Evolutionary conservation across 768 basidiomycete genomes (phyloP), one percentile per base, ranked within the genome.

Genomic region (Kwoniella bestiolae): DNA sequence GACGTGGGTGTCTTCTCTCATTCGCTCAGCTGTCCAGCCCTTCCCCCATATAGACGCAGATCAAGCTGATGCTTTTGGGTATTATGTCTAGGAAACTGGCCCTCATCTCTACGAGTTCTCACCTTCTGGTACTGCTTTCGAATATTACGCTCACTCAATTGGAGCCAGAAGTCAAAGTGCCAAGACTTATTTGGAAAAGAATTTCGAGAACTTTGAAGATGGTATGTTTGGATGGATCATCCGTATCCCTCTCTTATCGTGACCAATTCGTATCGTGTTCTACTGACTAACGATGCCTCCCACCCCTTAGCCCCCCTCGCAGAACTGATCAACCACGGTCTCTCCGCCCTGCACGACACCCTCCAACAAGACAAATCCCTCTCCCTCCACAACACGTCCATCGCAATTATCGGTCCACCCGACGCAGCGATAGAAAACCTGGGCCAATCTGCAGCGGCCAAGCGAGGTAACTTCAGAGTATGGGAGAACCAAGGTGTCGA

Each of bases 81-180:
- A 11, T 11, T 21, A 18, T 45, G 7, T 44, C 14, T 60, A 84
- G 83, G 90, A 94, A 76, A 88, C 90, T n/a, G 96, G 96, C 3
- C 94, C 96, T 3, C 96, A 98, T 82, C 87, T 99, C 41, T 97
- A 92, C 82, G 96, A 98, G 82, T 98, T 99, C 84, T 94, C 94
- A 1, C 96, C 96, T 0, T 91, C 94, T 0, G 96, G 96, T 21
- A 94, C 91, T 78, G 92, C 92, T 23, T 97, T 95, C 79, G 95
- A 98, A 81, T 99, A 97, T 83, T 92, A 88, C 79, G 96, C 96
- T 52, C 94, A 97, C 87, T 95, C 94, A 44, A 99, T 99, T 81
- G 96, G 96, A 56, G 95, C 95, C 14, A 88, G 96, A 56, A 94
- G 91, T 82, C 96, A 99, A 83, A 95, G 92, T 73, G 95, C 96